These are phyloP conservation scores for Coniochaeta ligniaria DNA, from an alignment of 2,329 filamentous ascomycete species.

Conservation along the genomic window DNA sequence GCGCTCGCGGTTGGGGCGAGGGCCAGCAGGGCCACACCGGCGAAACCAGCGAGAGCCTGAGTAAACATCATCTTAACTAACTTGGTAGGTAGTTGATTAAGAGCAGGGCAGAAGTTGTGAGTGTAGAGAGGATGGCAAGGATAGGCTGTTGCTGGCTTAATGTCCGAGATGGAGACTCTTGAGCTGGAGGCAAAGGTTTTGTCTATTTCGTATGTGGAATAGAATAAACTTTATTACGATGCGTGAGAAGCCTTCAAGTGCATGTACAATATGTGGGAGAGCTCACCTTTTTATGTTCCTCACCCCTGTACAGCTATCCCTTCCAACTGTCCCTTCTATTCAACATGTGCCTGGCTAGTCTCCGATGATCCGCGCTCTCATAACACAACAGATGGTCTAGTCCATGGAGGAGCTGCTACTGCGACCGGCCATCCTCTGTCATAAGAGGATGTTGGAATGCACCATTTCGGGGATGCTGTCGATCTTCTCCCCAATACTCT, in stretches of 20 bases:
- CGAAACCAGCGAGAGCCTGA: constrained; percentile 1
- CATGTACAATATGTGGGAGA: no score
- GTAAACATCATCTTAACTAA: constrained; percentile 2
- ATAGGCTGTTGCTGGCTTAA: not conserved
- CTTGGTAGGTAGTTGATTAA: not conserved
- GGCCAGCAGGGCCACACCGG: not conserved
- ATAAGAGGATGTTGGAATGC: not conserved
- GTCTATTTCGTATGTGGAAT: no score
- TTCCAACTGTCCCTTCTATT: no score
- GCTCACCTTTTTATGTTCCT: no score
- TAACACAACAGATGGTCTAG: not conserved
- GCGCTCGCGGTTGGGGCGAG: not conserved
- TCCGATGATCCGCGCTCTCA: not conserved
- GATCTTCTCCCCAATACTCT: not conserved
- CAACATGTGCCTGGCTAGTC: not conserved
- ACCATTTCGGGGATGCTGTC: not conserved
- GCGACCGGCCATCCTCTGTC: not conserved
- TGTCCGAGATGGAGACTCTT: not conserved
- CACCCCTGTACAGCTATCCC: no score
- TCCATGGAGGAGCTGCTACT: not conserved
- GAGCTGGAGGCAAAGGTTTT: not conserved
- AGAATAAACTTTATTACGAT: no score
- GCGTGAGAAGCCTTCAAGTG: no score
- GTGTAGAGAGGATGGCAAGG: not conserved
- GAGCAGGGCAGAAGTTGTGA: not conserved